phyloP scores from a whole-genome alignment of 805 yeast species.

The Sugiyamaella boreocaroliniensis region DNA sequence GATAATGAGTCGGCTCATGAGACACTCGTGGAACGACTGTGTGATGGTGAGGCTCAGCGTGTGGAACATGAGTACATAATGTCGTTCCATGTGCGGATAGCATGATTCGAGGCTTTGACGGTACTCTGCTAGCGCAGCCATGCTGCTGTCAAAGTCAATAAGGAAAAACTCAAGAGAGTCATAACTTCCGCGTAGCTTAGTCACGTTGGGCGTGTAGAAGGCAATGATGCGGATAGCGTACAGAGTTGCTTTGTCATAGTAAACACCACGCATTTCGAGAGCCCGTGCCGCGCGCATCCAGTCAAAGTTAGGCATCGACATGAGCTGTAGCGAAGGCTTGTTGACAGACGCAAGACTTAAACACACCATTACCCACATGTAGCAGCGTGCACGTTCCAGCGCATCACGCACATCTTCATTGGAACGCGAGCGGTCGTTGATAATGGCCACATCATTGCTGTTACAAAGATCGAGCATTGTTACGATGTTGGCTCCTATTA shows the following conservation, averaged over 20 bases:
- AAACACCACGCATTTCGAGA: slow-evolving; percentile 4
- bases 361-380: slow-evolving; percentile 13
- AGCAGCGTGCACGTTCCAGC: slow-evolving; percentile 4
- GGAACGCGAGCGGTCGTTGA: slow-evolving; percentile 1
- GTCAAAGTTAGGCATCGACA: slow-evolving; percentile 4
- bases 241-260: neutral
- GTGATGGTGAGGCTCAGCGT: neutral
- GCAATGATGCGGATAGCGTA: slow-evolving; percentile 7
- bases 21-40: slow-evolving; percentile 7
- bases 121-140: neutral
- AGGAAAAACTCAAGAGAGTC: neutral
- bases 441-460: slow-evolving; percentile 8
- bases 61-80: slow-evolving; percentile 1
- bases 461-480: slow-evolving; percentile 11
- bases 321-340: slow-evolving; percentile 8
- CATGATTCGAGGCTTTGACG: neutral
- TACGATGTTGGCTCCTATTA: slow-evolving; percentile 15
- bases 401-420: slow-evolving; percentile 3
- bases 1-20: slow-evolving; percentile 6
- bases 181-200: neutral
- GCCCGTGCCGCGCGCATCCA: neutral
- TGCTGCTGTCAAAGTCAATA: neutral
- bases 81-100: slow-evolving; percentile 2
- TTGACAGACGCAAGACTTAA: slow-evolving; percentile 16
- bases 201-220: neutral